Evolutionary conservation across 345 rosid species (phyloP).

Genomic region (Luvunga scandens): DNA sequence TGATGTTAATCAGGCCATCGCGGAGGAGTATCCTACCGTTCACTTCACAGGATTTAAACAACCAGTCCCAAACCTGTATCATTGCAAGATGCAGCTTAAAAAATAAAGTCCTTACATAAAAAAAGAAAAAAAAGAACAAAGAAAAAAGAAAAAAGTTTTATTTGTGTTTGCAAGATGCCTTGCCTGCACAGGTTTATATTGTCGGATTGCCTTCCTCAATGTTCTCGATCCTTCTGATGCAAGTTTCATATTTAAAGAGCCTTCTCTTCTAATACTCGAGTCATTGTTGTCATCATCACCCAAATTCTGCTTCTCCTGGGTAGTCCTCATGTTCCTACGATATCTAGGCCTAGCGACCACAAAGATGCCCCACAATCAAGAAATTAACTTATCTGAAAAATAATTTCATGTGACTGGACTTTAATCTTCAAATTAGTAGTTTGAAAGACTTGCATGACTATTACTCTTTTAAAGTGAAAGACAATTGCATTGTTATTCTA

Average conservation of each 20-base stretch:
- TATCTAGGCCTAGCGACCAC: constrained; percentile 81
- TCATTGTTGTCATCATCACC: constrained; percentile 33
- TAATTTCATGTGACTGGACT: not conserved
- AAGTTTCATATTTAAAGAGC: constrained; percentile 39
- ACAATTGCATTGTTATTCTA: constrained; percentile 8
- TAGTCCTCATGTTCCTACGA: constrained; percentile 34
- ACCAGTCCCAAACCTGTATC: constrained; percentile 84
- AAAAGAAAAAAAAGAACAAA: too few species aligned
- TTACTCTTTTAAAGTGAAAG: not conserved
- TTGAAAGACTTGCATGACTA: not conserved
- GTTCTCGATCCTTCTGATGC: constrained; percentile 55
- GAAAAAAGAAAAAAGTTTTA: too few species aligned
- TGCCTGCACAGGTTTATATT: constrained; percentile 71
- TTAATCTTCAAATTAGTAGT: not conserved
- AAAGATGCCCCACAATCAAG: constrained; percentile 21
- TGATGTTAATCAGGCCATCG: constrained; percentile 55
- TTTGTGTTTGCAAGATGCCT: not conserved
- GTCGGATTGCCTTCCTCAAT: constrained; percentile 51
- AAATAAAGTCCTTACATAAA: not conserved
- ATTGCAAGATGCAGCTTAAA: constrained; percentile 2
- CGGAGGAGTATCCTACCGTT: constrained; percentile 62
- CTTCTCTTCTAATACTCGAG: constrained; percentile 41
- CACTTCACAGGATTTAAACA: constrained; percentile 81
- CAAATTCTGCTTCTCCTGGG: constrained; percentile 24
- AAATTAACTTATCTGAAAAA: not conserved